These are phyloP conservation scores for Spatholobus suberectus DNA, from an alignment of 306 rosid species.

Conservation along the genomic window DNA sequence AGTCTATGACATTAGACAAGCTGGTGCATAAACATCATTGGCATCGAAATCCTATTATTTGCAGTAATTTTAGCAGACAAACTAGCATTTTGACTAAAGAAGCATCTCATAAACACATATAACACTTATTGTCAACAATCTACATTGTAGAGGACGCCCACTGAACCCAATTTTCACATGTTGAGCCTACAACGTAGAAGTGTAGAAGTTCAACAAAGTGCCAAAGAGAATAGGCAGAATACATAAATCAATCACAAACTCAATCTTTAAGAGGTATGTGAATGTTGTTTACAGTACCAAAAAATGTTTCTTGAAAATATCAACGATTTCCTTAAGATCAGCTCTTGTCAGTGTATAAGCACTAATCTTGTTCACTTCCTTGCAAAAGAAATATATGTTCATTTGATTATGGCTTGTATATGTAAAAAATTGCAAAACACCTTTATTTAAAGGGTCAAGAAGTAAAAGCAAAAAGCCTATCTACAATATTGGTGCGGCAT, in stretches of 20 bases:
- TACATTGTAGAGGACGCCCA: no score
- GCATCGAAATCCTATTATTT: conserved; percentile 6
- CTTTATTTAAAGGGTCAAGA: no score
- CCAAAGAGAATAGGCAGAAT: not conserved
- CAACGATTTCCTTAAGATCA: conserved; percentile 57
- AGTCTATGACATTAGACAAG: conserved; percentile 1
- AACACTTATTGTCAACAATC: not conserved
- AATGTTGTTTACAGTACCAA: conserved; percentile 48
- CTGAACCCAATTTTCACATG: conserved; percentile 43
- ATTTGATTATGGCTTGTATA: no score
- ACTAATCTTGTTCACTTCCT: conserved; percentile 70
- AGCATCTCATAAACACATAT: conserved; percentile 4
- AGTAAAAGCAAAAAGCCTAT: no score
- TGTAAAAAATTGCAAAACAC: no score
- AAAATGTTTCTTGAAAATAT: conserved; percentile 53
- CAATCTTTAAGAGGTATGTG: not conserved
- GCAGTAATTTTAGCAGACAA: conserved; percentile 10
- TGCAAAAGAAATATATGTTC: conserved; percentile 44
- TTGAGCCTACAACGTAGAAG: conserved; percentile 46
- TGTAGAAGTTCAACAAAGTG: not conserved
- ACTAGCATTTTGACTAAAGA: conserved; percentile 18
- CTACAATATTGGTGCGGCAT: no score
- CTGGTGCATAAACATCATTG: not conserved
- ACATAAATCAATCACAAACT: conserved; percentile 22
- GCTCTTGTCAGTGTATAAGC: conserved; percentile 66